Conservation (phyloP, 371 early-diverging fungal species). For the Apophysomyces sp. region DNA sequence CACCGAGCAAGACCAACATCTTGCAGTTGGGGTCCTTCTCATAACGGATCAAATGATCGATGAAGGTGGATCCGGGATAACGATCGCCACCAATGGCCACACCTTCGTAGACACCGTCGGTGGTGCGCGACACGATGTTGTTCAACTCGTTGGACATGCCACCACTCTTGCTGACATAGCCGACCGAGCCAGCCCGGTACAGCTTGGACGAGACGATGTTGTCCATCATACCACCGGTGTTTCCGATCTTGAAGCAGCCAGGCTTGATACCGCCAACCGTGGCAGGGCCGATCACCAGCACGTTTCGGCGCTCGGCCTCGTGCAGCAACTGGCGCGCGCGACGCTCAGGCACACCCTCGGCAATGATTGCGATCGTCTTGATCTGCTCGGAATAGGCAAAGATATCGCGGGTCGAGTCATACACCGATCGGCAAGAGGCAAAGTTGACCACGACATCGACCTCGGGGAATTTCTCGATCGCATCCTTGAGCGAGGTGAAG, state of each 20-base stretch:
- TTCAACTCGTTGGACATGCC: constrained; percentile 99
- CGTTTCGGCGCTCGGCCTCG: constrained; percentile 79
- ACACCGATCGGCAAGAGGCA: constrained; percentile 96
- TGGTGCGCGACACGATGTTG: constrained; percentile 94
- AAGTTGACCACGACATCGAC: constrained; percentile 97
- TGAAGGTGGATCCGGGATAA: constrained; percentile 98
- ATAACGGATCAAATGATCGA: constrained; percentile 95
- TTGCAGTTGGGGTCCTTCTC: constrained; percentile 92
- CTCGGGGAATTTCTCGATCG: constrained; percentile 84
- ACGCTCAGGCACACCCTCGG: constrained; percentile 98
- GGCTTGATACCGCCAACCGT: constrained; percentile 99
- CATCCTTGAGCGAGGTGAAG: constrained; percentile 86
- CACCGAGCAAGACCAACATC: constrained; percentile 94
- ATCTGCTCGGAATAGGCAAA: constrained; percentile 73
- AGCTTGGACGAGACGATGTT: constrained; percentile 97
- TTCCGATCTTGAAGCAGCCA: constrained; percentile 99
- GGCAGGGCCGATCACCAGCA: constrained; percentile 96
- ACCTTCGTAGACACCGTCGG: constrained; percentile 98
- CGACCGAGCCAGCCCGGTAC: constrained; percentile 95
- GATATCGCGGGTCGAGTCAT: constrained; percentile 89
- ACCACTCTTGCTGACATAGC: constrained; percentile 97
- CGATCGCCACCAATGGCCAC: constrained; percentile 98
- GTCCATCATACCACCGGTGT: constrained; percentile 99
- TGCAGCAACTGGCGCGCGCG: constrained; percentile 89
- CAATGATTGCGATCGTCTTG: constrained; percentile 95